These are phyloP conservation scores for Alternaria incomplexa DNA, from an alignment of 2,329 filamentous ascomycete genomes.

Conservation along the genomic window DNA sequence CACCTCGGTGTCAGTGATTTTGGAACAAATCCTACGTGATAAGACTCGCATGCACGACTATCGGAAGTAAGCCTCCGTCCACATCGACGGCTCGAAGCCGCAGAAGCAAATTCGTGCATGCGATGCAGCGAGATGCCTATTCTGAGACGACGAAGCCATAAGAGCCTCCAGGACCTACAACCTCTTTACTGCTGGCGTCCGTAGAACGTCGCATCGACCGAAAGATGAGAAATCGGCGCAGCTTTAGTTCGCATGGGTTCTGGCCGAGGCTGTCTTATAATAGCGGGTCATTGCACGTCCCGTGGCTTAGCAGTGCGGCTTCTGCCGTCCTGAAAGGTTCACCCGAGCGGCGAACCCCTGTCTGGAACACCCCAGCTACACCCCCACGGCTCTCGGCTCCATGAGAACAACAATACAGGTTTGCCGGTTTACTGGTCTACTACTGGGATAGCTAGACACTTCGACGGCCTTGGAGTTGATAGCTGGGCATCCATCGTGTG, in stretches of 20 bases:
- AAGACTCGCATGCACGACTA: not conserved
- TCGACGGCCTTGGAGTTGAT: not conserved
- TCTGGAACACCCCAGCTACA: not conserved
- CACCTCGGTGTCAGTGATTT: not conserved
- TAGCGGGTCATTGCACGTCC: not conserved
- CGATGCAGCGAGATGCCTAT: not conserved
- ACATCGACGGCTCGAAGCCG: not conserved
- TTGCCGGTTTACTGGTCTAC: not conserved
- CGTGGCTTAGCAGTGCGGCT: conserved; percentile 2
- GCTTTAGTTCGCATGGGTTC: not conserved
- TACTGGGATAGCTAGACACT: not conserved
- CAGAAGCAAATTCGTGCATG: not conserved
- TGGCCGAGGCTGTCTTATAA: not conserved
- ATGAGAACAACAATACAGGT: not conserved
- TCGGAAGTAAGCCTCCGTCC: not conserved
- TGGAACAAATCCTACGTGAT: not conserved
- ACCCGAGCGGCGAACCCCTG: not conserved
- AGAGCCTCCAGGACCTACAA: not conserved
- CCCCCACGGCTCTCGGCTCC: not conserved
- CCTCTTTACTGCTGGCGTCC: not conserved
- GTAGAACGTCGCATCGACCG: not conserved
- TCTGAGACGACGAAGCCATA: not conserved
- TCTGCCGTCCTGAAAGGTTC: not conserved
- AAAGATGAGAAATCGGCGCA: not conserved
- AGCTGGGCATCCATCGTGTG: not conserved